Evolutionary conservation across 2,329 filamentous ascomycete species (phyloP).

Genomic region (Apiospora phragmitis): DNA sequence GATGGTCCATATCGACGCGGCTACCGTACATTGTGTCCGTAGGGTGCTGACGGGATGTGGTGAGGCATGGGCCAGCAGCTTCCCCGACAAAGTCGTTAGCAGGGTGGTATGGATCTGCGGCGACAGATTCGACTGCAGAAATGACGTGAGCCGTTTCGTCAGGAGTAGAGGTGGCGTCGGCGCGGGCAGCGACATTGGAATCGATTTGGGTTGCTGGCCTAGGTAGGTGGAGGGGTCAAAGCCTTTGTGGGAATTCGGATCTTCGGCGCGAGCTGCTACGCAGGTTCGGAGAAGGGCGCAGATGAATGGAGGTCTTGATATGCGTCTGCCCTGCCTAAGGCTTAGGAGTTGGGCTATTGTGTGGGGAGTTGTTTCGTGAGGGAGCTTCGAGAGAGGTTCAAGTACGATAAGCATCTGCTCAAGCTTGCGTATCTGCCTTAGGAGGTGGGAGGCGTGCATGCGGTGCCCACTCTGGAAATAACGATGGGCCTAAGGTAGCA

Average conservation of each 20-base stretch:
- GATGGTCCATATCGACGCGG: constrained; percentile 60
- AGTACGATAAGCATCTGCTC: not conserved
- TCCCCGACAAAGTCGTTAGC: constrained; percentile 60
- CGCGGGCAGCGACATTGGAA: constrained; percentile 27
- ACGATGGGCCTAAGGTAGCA: not conserved
- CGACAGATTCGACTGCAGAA: constrained; percentile 60
- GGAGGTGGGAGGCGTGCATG: not conserved
- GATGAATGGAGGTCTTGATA: not conserved
- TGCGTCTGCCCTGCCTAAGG: not conserved
- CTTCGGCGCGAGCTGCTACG: not conserved
- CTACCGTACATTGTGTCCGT: constrained; percentile 64
- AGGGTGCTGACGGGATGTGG: constrained; percentile 55
- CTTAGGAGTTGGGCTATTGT: not conserved
- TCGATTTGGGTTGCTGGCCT: not conserved
- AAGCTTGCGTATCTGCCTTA: not conserved
- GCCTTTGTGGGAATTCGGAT: not conserved
- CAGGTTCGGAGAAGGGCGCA: not conserved
- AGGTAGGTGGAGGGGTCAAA: not conserved
- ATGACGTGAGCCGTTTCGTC: constrained; percentile 63
- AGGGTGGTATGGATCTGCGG: constrained; percentile 59
- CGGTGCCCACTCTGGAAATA: constrained; percentile 1
- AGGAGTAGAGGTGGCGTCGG: constrained; percentile 61
- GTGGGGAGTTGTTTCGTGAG: not conserved
- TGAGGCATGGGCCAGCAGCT: constrained; percentile 63
- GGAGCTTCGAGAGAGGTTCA: not conserved